phyloP scores from a whole-genome alignment of 768 basidiomycete genomes.

The Pleurotus citrinopileatus region DNA sequence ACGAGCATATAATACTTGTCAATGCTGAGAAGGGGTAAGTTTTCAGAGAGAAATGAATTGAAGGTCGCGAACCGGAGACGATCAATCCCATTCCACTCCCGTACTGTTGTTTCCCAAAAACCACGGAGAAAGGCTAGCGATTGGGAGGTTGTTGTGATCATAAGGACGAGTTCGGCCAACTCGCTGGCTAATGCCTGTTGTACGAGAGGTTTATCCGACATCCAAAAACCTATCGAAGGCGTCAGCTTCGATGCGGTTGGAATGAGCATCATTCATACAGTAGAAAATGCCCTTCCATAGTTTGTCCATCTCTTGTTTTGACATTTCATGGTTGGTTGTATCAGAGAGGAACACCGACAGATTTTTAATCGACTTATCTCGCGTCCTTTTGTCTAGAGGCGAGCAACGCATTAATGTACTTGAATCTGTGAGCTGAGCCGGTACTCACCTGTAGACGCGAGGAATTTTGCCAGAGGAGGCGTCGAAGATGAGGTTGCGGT shows the following conservation, averaged over 20 bases:
- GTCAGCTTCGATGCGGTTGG: constrained; percentile 3
- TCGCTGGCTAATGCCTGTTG: constrained; percentile 90
- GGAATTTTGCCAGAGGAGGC: constrained; percentile 83
- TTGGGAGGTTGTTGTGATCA: constrained; percentile 52
- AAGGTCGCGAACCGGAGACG: constrained; percentile 63
- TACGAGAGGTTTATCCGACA: constrained; percentile 97
- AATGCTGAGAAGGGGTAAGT: constrained; percentile 48
- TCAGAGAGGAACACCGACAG: constrained; percentile 79
- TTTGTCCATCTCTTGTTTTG: constrained; percentile 81
- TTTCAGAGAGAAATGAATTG: constrained; percentile 11
- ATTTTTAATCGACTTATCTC: constrained; percentile 87
- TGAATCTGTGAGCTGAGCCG: not conserved
- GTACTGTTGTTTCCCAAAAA: constrained; percentile 87
- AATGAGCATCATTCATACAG: constrained; percentile 56
- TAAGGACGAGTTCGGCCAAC: constrained; percentile 77
- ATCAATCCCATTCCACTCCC: constrained; percentile 95
- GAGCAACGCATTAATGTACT: not conserved
- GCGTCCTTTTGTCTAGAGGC: constrained; percentile 76
- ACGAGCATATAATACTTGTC: constrained; percentile 99
- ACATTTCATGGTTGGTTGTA: constrained; percentile 52
- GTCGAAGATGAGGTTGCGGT: constrained; percentile 34
- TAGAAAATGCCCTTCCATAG: constrained; percentile 99
- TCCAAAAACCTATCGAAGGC: constrained; percentile 82
- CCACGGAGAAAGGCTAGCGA: constrained; percentile 79
- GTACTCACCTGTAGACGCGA: constrained; percentile 80